A percentile compares a stretch with the other conserved stretches of the same genome.
phyloP scores from a whole-genome alignment of 306 rosid genomes.

The Acacia crassicarpa region DNA sequence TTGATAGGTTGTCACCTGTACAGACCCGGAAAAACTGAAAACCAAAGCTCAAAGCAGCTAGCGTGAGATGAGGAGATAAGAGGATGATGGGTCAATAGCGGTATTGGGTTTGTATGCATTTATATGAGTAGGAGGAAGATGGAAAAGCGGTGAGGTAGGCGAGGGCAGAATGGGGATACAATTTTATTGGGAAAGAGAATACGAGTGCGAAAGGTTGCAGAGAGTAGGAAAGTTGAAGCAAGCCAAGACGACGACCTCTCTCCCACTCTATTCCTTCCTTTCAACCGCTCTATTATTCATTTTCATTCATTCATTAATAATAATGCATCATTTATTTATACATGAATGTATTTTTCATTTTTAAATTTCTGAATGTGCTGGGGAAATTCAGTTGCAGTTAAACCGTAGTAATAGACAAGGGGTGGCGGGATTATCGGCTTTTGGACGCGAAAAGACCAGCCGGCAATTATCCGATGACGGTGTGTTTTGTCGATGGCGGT shows the following conservation, averaged over 20 bases:
- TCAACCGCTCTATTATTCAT: slow-evolving; percentile 24
- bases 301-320: not conserved
- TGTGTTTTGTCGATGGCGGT: not conserved
- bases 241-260: slow-evolving; percentile 76
- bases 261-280: slow-evolving; percentile 51
- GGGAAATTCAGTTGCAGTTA: slow-evolving; percentile 31
- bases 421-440: slow-evolving; percentile 88
- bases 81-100: slow-evolving; percentile 36
- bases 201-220: slow-evolving; percentile 48
- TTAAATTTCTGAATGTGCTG: not conserved
- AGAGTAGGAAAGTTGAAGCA: slow-evolving; percentile 85
- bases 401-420: slow-evolving; percentile 47
- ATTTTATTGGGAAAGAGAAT: slow-evolving; percentile 30
- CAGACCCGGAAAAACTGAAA: slow-evolving; percentile 36
- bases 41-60: slow-evolving; percentile 34
- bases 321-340: not conserved
- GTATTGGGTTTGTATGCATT: slow-evolving; percentile 36
- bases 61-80: slow-evolving; percentile 45
- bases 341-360: not conserved
- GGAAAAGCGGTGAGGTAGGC: slow-evolving; percentile 31
- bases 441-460: slow-evolving; percentile 48
- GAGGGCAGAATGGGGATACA: slow-evolving; percentile 52
- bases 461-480: slow-evolving; percentile 22
- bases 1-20: slow-evolving; percentile 39
- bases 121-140: slow-evolving; percentile 42